Evolutionary conservation across 1,284 basidiomycete species (phyloP).

Genomic region (Meripilus lineatus): DNA sequence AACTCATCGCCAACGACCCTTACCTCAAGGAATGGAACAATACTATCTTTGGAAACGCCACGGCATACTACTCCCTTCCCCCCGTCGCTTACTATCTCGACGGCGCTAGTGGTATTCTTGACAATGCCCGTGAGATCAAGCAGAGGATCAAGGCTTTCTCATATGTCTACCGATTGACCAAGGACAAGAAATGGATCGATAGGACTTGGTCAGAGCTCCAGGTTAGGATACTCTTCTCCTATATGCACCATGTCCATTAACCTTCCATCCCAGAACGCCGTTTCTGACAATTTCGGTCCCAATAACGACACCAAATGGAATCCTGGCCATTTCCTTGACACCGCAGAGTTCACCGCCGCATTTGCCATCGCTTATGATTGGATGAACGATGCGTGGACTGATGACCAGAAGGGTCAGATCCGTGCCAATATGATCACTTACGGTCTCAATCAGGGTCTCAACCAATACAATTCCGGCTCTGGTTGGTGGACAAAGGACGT

Average conservation of each 20-base stretch:
- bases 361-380: constrained; percentile 96
- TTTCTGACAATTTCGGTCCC: constrained; percentile 69
- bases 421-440: constrained; percentile 73
- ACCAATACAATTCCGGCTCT: constrained; percentile 41
- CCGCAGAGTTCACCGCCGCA: constrained; percentile 83
- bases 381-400: constrained; percentile 84
- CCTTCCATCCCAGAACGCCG: constrained; percentile 50
- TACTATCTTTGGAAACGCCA: constrained; percentile 89
- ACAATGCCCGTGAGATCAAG: constrained; percentile 88
- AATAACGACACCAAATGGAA: constrained; percentile 69
- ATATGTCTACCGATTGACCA: constrained; percentile 89
- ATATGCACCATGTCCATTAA: too few relatives aligned
- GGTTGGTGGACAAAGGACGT: constrained; percentile 61
- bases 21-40: constrained; percentile 90
- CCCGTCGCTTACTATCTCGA: constrained; percentile 77
- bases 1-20: constrained; percentile 79
- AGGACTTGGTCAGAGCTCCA: constrained; percentile 81
- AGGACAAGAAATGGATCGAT: constrained; percentile 86
- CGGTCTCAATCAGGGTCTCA: constrained; percentile 67
- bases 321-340: constrained; percentile 88
- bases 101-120: constrained; percentile 88
- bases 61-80: constrained; percentile 54
- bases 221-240: constrained; percentile 44
- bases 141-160: constrained; percentile 88
- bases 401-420: constrained; percentile 70